Base-by-base conservation (phyloP, 176 grass and related monocot species). In the Bolboschoenus planiculmis region DNA sequence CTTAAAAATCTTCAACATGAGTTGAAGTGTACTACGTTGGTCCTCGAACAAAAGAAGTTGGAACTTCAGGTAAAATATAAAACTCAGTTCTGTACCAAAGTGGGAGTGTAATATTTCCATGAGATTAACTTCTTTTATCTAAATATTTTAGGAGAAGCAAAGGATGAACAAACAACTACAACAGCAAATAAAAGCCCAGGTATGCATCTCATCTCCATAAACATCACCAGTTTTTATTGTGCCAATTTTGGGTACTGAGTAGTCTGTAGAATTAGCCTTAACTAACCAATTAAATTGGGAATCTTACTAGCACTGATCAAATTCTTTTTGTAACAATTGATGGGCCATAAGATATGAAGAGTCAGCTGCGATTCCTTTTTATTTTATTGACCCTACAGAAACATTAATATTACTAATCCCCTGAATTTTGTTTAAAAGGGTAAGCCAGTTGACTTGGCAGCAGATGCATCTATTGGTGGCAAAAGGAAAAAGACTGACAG, bases 1-100 rank as follows among this genome's bases (percentile, higher is more conserved):
- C 56, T 92, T 0, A 95, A 87, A 71, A 3, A 39, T 83, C 56
- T 95, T 79, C 90, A 95, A 27, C 93, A 92, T 81, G 88, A 95
- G 27, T 83, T 95, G 75, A 70, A 60, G 58, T 95, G 90, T 67
- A 63, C 72, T 27, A 23, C 27, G 83, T 58, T 85, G 29, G 26
- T 58, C 31, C 65, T 90, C 59, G 82, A 86, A 85, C 24, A 61
- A 56, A 95, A 92, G 72, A 43, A 33, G 71, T 87, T 87, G 10
- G 86, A 85, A 80, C 26, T 83, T 0, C 51, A 88, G 88, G 93
- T 95, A 80, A 9, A 77, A 51, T 9, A 33, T 33, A 77, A 29
- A 53, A 33, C 14, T 31, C 33, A 51, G 6, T 53, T 77, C 11
- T 48, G 2, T 50, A n/a, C 2, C 46, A 34, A 77, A 51, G 24